Evolutionary conservation across 2,329 filamentous ascomycete species (phyloP).

Genomic region (Diaporthe humulicola): DNA sequence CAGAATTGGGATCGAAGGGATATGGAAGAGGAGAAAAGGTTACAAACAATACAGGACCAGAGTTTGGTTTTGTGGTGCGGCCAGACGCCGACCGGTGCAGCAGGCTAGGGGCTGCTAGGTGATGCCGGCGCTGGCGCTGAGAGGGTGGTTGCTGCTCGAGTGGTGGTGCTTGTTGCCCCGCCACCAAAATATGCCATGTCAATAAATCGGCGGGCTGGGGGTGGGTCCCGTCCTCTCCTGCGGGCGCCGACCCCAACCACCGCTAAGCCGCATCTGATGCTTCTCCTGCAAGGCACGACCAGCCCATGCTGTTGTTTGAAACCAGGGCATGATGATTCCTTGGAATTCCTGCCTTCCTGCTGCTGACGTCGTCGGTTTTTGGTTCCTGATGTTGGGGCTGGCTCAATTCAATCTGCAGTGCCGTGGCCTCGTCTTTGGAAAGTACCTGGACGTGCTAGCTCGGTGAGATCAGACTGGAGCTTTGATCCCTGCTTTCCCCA

Average conservation of each 20-base stretch:
- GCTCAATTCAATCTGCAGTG: not conserved
- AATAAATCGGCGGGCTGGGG: conserved; percentile 37
- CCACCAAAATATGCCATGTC: conserved; percentile 30
- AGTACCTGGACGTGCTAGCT: not conserved
- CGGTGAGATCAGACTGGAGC: not conserved
- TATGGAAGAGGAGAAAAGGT: conserved; percentile 1
- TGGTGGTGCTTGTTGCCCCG: conserved; percentile 21
- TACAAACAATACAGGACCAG: not conserved
- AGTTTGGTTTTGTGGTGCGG: conserved; percentile 4
- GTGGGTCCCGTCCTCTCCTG: conserved; percentile 5
- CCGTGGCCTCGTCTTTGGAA: not conserved
- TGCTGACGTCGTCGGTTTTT: conserved; percentile 7
- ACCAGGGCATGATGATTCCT: not conserved
- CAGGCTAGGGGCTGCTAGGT: not conserved
- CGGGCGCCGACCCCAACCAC: conserved; percentile 28
- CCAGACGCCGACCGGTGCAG: not conserved
- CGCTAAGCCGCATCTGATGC: conserved; percentile 26
- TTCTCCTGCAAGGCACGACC: conserved; percentile 20
- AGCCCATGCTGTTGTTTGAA: conserved; percentile 3
- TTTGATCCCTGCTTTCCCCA: conserved; percentile 19
- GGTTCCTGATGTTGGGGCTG: not conserved
- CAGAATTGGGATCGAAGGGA: not conserved
- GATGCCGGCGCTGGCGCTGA: not conserved
- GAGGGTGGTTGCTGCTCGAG: not conserved
- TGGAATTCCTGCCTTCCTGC: not conserved